Evolutionary conservation across 2,329 filamentous ascomycete genomes (phyloP).

Genomic region (Pyrenophora graminea): DNA sequence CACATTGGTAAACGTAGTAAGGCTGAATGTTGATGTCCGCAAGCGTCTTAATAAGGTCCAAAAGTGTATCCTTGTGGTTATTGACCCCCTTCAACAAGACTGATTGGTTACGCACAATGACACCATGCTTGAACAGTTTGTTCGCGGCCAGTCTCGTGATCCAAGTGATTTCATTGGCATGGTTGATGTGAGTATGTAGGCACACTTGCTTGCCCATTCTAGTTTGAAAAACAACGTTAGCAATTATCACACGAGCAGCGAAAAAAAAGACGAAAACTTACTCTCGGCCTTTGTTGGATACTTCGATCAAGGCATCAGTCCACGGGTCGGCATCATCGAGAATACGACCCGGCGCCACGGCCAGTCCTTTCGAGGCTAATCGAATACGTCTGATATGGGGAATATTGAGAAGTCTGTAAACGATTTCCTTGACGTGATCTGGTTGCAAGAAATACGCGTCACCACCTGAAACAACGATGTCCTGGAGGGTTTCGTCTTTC

Average conservation of each 20-base stretch:
- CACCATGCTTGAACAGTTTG: slow-evolving; percentile 55
- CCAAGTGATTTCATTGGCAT: slow-evolving; percentile 66
- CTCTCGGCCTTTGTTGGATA: slow-evolving; percentile 56
- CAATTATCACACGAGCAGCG: neutral
- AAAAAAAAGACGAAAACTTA: slow-evolving; percentile 6
- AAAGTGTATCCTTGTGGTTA: slow-evolving; percentile 59
- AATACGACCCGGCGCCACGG: slow-evolving; percentile 62
- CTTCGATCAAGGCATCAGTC: slow-evolving; percentile 56
- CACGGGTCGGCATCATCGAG: slow-evolving; percentile 59
- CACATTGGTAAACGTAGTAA: slow-evolving; percentile 70
- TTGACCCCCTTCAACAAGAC: slow-evolving; percentile 65
- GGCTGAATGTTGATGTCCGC: slow-evolving; percentile 63
- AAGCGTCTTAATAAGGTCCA: slow-evolving; percentile 57
- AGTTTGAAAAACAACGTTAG: neutral
- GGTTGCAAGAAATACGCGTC: slow-evolving; percentile 63
- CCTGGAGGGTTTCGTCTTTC: slow-evolving; percentile 54
- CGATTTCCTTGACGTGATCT: slow-evolving; percentile 59
- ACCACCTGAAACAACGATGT: slow-evolving; percentile 67
- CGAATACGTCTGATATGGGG: slow-evolving; percentile 64
- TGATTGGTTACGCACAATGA: slow-evolving; percentile 64
- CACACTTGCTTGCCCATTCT: slow-evolving; percentile 62
- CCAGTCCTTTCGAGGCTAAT: slow-evolving; percentile 65
- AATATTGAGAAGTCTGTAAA: slow-evolving; percentile 59
- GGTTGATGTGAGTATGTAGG: slow-evolving; percentile 69
- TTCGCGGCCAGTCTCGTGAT: slow-evolving; percentile 58